Evolutionary conservation across 1,284 basidiomycete species (phyloP).

Genomic region (Peniophora sp.): DNA sequence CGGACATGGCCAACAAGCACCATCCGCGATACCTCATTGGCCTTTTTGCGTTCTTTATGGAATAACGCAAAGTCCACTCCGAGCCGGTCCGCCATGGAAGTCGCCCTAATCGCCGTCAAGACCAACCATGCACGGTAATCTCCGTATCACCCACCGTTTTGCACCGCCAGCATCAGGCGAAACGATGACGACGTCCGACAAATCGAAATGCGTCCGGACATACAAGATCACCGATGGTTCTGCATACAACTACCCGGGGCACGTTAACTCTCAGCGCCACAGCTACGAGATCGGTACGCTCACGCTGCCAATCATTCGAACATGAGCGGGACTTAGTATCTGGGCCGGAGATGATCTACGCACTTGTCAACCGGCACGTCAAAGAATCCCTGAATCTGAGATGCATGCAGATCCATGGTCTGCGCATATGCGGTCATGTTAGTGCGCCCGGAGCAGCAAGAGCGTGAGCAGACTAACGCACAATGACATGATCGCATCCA

Average conservation of each 20-base stretch:
- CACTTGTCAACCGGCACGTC: constrained; percentile 99
- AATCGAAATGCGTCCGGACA: constrained; percentile 87
- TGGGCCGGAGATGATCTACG: constrained; percentile 27
- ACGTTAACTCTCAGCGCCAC: constrained; percentile 13
- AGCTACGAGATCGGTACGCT: constrained; percentile 22
- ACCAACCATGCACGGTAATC: constrained; percentile 1
- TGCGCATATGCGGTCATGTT: constrained; percentile 23
- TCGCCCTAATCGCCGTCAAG: constrained; percentile 60
- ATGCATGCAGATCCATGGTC: constrained; percentile 98
- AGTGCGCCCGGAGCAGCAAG: background rate
- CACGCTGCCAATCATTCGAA: constrained; percentile 32
- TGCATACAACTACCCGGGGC: constrained; percentile 73
- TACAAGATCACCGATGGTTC: constrained; percentile 96
- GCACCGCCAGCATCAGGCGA: constrained; percentile 98
- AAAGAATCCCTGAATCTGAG: constrained; percentile 99
- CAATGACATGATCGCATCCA: constrained; percentile 98
- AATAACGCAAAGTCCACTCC: constrained; percentile 98
- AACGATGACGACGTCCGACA: constrained; percentile 90
- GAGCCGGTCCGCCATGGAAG: constrained; percentile 93
- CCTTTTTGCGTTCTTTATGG: constrained; percentile 99
- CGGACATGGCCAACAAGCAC: constrained; percentile 92
- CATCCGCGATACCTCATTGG: constrained; percentile 99
- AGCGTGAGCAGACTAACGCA: constrained; percentile 39
- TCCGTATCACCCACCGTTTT: constrained; percentile 63
- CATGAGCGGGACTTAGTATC: too few relatives aligned